Evolutionary conservation across 768 basidiomycete species (phyloP).

Genomic region (Russula dissimulans): DNA sequence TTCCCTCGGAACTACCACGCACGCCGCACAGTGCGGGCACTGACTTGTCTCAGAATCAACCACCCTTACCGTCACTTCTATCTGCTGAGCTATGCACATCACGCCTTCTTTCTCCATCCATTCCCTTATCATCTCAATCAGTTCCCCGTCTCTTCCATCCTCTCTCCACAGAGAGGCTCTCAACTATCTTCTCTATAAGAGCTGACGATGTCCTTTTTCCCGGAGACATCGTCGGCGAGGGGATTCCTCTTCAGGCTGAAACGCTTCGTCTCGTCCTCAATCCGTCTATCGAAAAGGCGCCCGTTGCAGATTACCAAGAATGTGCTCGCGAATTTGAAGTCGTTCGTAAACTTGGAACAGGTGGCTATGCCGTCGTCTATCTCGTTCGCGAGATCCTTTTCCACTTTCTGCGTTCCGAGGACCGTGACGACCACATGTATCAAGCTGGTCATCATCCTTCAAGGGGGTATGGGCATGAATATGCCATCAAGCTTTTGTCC

Average conservation of each 20-base stretch:
- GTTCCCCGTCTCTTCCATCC: too few relatives aligned
- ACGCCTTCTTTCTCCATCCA: constrained; percentile 2
- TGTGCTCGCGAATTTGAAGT: constrained; percentile 73
- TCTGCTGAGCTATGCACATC: too few relatives aligned
- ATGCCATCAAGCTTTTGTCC: constrained; percentile 93
- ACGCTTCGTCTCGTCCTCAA: constrained; percentile 46
- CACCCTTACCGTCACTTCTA: too few relatives aligned
- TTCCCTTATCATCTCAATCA: too few relatives aligned
- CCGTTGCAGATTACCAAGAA: constrained; percentile 30
- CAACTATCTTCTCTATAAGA: neutral
- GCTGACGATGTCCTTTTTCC: constrained; percentile 13
- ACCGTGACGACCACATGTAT: constrained; percentile 29
- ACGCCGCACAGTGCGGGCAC: too few relatives aligned
- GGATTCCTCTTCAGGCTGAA: constrained; percentile 39
- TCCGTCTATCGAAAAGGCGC: neutral
- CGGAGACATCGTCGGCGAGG: constrained; percentile 19
- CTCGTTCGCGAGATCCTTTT: constrained; percentile 66
- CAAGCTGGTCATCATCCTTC: constrained; percentile 37
- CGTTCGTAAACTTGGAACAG: constrained; percentile 75
- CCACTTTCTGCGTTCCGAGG: constrained; percentile 28
- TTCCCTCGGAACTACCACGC: too few relatives aligned
- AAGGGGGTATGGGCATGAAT: constrained; percentile 60
- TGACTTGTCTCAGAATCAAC: too few relatives aligned
- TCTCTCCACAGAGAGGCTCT: too few relatives aligned
- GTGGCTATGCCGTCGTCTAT: constrained; percentile 91